Base-by-base conservation (phyloP, 148 eudicot genomes). In the Chenopodium suecicum region DNA sequence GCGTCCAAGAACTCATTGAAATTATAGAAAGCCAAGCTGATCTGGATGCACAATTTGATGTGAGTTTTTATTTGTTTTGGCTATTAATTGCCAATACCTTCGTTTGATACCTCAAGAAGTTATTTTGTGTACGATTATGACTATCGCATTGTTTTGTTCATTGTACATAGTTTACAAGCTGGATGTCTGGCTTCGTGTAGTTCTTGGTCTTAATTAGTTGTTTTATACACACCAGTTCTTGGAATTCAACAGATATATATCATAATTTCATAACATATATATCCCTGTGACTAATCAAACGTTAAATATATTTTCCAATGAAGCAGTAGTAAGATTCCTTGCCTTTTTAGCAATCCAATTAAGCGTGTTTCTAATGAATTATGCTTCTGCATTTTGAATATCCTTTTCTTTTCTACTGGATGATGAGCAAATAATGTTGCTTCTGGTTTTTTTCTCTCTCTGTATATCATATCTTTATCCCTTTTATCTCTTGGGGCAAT, bases 21-120 rank as follows among this genome's bases (percentile, higher is more conserved):
- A 94, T 92, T 67, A 91, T 92, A 81, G 98, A 93, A 84, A 87
- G 94, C 76, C 99, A 96, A 92, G 99, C 99, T 77, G 99, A 96
- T 90, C 86, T 96, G 56, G 90, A 96, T 86, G 94, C 96, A 23
- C 93, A 88, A 81, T 96, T 96, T 79, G 81, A 91, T 84, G 99
- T 92, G 77, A 92, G 94, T 86, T 13, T 52, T 56, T 17, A 70
- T 77, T 47, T 46, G 80, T 9, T 11, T 32, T 44, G 46, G 60
- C 20, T 47, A 20, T 27, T 31, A 66, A 23, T 22, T 79, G 23
- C 8, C 65, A 63, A 10, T 79, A 20, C 25, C 29, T 29, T 31
- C 23, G 2, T 32, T 78, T 63, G 68, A 58, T 31, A 25, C 5
- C 7, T 19, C 27, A 58, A 10, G 34, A 31, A 4, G 20, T 52